Conservation (phyloP, 176 grass and related monocot genomes). For the Canna indica region DNA sequence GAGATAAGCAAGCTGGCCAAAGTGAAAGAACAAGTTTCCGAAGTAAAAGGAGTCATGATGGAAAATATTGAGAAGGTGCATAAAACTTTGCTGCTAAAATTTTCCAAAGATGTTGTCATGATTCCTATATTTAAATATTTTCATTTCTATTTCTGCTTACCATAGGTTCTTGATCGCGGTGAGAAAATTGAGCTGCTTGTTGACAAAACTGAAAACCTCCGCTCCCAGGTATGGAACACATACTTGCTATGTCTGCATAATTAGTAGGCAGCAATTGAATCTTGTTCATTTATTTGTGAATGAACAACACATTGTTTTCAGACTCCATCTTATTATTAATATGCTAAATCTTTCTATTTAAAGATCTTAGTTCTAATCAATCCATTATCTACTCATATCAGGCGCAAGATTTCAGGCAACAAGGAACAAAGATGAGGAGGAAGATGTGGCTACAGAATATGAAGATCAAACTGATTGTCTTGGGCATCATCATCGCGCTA, state of each 20-base stretch:
- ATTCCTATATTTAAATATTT: not conserved
- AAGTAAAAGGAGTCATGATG: constrained; percentile 2
- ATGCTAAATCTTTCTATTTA: not conserved
- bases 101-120: not conserved
- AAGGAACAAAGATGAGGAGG: not conserved
- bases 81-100: not conserved
- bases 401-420: not conserved
- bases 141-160: not conserved
- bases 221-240: not conserved
- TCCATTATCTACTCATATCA: not conserved
- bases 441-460: constrained; percentile 1
- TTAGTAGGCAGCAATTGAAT: not conserved
- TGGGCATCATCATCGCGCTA: not conserved
- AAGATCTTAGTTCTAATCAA: not conserved
- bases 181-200: constrained; percentile 1
- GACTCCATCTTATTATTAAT: no score
- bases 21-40: not conserved
- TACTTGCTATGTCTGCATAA: not conserved
- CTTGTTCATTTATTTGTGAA: not conserved
- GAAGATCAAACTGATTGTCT: not conserved
- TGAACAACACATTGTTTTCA: no score
- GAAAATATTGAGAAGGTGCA: constrained; percentile 1
- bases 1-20: not conserved
- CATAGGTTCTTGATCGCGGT: not conserved
- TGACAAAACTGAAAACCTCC: constrained; percentile 1